phyloP scores from a whole-genome alignment of 352 stramenopile genomes.

The Pythium coloratum region DNA sequence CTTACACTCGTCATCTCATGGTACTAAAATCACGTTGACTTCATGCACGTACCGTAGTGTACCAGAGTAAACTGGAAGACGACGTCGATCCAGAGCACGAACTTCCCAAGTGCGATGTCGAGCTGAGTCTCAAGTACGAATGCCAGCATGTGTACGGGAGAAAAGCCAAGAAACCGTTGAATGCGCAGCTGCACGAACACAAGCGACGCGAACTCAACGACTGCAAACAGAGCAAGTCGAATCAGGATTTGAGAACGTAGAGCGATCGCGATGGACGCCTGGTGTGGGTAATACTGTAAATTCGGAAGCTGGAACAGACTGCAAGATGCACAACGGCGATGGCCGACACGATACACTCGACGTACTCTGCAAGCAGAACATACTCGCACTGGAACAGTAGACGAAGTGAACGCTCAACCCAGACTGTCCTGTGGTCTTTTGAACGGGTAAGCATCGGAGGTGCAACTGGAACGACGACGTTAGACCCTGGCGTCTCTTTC shows the following conservation, averaged over 20 bases:
- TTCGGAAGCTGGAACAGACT: neutral
- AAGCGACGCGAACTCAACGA: neutral
- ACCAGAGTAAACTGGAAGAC: too few relatives aligned
- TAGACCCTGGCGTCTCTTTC: too few relatives aligned
- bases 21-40: too few relatives aligned
- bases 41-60: too few relatives aligned
- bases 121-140: too few relatives aligned
- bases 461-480: too few relatives aligned
- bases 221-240: neutral
- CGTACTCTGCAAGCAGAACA: neutral
- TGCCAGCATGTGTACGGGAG: too few relatives aligned
- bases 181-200: neutral
- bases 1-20: too few relatives aligned
- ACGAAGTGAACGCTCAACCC: neutral
- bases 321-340: neutral
- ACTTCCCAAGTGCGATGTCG: too few relatives aligned
- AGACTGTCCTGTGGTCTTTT: neutral
- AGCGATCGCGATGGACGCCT: neutral
- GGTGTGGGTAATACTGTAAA: neutral
- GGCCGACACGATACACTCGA: neutral
- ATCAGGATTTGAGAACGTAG: neutral
- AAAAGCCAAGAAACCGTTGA: too few relatives aligned
- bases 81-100: too few relatives aligned
- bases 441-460: too few relatives aligned
- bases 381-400: neutral